Base-by-base conservation (phyloP, 495 filamentous ascomycete species). In the Evernia prunastri region DNA sequence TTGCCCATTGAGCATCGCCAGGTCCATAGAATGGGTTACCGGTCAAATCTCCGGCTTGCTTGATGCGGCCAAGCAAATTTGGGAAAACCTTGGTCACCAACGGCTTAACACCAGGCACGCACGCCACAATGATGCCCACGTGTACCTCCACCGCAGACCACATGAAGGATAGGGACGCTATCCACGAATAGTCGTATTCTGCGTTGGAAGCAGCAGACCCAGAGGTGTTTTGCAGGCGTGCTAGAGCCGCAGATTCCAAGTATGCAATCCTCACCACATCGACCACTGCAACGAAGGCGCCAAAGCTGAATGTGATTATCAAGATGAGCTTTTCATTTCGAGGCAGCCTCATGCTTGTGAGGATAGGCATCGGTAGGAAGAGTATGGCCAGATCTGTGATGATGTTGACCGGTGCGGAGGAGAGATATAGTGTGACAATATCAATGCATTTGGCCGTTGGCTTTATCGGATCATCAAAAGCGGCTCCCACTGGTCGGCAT, bases 111-210 rank as follows among this genome's bases (percentile, higher is more conserved):
- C 88, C 92, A 18, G 92, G 92, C 35, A 96, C 87, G 68, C 91
- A 96, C 56, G 86, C 92, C 64, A 89, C 94, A 49, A 92, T 87
- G 61, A 96, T 89, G 11, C 91, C 69, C 8, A 71, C 69, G 20
- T 96, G 92, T 73, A 96, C 90, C 73, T 96, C 92, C 64, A 97
- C 83, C 12, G 86, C 89, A 23, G 89, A 92, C 92, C 91, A 97
- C 87, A 96, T 91, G 71, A 95, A 89, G 0, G 90, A 88, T 3
- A 90, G 73, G 6, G 91, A 89, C 5, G 87, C 91, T 73, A 91
- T 89, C 87, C 84, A 88, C 57, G 80, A 82, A 69, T 85, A 82
- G 66, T 88, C 84, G 3, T 77, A 20, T 67, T 63, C 66, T 63
- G 77, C 51, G 63, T 73, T 56, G 69, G 49, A 72, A 70, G 58